Conservation (phyloP, 2,329 filamentous ascomycete species). For the Sporothrix brasiliensis region DNA sequence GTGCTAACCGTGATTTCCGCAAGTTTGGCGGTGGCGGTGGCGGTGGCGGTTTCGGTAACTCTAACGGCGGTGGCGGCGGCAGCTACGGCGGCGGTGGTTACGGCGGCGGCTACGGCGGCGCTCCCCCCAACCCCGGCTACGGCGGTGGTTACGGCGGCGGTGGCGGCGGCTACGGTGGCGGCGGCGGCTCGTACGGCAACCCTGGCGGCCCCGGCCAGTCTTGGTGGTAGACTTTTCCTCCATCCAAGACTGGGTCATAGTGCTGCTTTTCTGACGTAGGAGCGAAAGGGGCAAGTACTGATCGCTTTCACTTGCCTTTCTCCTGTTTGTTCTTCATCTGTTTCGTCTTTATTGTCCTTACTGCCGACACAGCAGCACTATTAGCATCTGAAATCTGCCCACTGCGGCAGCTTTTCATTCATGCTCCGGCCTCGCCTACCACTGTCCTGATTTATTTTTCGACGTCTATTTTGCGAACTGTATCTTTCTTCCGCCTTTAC, state of each 20-base stretch:
- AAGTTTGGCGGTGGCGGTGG: conserved; percentile 71
- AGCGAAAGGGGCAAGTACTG: not conserved
- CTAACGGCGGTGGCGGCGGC: conserved; percentile 46
- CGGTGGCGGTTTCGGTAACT: conserved; percentile 52
- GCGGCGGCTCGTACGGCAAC: conserved; percentile 62
- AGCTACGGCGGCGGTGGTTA: conserved; percentile 50
- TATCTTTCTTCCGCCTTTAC: conserved; percentile 20
- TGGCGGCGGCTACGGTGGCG: conserved; percentile 60
- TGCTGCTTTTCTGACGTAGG: conserved; percentile 16
- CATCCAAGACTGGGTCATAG: not conserved
- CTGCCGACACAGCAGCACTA: conserved; percentile 17
- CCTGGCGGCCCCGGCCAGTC: conserved; percentile 65
- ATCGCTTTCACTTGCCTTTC: not conserved
- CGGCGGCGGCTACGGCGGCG: conserved; percentile 40
- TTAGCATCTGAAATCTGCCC: not conserved
- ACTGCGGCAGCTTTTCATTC: not conserved
- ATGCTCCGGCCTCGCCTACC: not conserved
- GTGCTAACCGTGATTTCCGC: conserved; percentile 85
- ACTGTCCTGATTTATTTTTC: conserved; percentile 32
- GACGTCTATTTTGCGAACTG: conserved; percentile 1
- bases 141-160: conserved; percentile 56
- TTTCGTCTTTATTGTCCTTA: conserved; percentile 29
- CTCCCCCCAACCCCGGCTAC: conserved; percentile 46
- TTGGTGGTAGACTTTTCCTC: conserved; percentile 61
- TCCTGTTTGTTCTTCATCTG: conserved; percentile 27